These are phyloP conservation scores for Megacollybia marginata DNA, from an alignment of 768 basidiomycete genomes.

Conservation along the genomic window DNA sequence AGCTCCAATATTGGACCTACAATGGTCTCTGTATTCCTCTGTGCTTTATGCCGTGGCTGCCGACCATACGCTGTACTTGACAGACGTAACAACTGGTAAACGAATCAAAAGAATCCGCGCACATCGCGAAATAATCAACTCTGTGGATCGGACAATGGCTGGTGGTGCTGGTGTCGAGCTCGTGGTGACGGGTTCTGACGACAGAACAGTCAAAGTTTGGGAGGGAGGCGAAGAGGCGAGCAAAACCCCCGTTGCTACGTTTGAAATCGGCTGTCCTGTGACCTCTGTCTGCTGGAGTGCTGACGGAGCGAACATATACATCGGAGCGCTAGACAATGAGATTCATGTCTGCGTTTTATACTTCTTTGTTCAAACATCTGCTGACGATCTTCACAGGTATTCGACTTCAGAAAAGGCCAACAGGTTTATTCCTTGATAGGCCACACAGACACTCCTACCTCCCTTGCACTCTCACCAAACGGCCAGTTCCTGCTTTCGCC, in stretches of 20 bases:
- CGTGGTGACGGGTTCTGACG: slow-evolving; percentile 83
- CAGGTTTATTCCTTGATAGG: slow-evolving; percentile 76
- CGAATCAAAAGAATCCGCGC: slow-evolving; percentile 77
- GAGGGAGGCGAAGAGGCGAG: slow-evolving; percentile 66
- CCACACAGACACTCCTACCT: slow-evolving; percentile 90
- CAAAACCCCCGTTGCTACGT: slow-evolving; percentile 69
- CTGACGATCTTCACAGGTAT: slow-evolving; percentile 47
- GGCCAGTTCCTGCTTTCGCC: slow-evolving; percentile 85
- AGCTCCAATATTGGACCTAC: slow-evolving; percentile 86
- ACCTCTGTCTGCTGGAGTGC: slow-evolving; percentile 90
- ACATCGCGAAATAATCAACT: slow-evolving; percentile 87
- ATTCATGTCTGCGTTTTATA: slow-evolving; percentile 64
- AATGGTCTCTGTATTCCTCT: slow-evolving; percentile 76
- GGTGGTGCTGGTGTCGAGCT: slow-evolving; percentile 82
- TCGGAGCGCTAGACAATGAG: slow-evolving; percentile 94
- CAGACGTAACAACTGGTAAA: slow-evolving; percentile 79
- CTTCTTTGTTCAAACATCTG: slow-evolving; percentile 2
- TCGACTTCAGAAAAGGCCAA: slow-evolving; percentile 81
- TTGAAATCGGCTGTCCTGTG: slow-evolving; percentile 84
- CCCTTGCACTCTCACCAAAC: slow-evolving; percentile 85
- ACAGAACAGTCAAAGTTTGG: slow-evolving; percentile 89
- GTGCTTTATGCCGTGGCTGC: slow-evolving; percentile 79
- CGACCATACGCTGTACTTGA: slow-evolving; percentile 76
- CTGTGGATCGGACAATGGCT: slow-evolving; percentile 80
- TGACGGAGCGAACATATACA: slow-evolving; percentile 83